A percentile compares a stretch with the other conserved stretches of the same genome.
phyloP scores from a whole-genome alignment of 1,284 basidiomycete species.

The Pascua guehoae region DNA sequence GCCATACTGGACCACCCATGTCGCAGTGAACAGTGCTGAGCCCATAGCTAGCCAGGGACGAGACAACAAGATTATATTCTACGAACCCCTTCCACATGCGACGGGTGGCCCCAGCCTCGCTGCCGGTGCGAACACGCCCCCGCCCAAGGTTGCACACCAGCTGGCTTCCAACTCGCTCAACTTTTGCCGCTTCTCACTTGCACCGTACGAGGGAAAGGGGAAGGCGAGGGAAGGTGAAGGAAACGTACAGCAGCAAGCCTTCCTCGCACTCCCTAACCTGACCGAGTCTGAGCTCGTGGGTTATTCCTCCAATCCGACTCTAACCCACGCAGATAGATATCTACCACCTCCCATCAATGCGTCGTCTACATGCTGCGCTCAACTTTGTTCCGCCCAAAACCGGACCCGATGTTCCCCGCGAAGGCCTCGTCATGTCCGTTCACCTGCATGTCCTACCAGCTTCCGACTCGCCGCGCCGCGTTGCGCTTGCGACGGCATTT shows the following conservation, averaged over 20 bases:
- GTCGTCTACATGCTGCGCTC: slow-evolving; percentile 68
- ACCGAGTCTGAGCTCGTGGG: slow-evolving; percentile 77
- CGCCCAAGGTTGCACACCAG: slow-evolving; percentile 59
- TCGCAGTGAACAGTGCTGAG: slow-evolving; percentile 40
- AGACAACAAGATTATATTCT: slow-evolving; percentile 59
- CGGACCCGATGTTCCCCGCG: background rate
- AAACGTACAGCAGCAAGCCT: slow-evolving; percentile 43
- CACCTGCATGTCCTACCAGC: slow-evolving; percentile 56
- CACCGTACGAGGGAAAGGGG: slow-evolving; percentile 28
- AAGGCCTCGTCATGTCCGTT: slow-evolving; percentile 81
- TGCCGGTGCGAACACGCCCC: slow-evolving; percentile 22
- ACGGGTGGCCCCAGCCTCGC: slow-evolving; percentile 58
- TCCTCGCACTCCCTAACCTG: slow-evolving; percentile 77
- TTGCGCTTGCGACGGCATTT: slow-evolving; percentile 67
- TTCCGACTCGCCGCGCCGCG: background rate
- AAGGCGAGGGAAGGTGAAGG: slow-evolving; percentile 16
- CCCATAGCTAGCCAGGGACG: slow-evolving; percentile 60
- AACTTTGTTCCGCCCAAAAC: slow-evolving; percentile 18
- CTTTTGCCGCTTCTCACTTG: slow-evolving; percentile 74
- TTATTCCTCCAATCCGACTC: background rate
- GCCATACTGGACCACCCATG: background rate
- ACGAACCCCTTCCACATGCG: slow-evolving; percentile 23
- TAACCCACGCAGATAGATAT: slow-evolving; percentile 54
- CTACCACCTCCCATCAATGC: slow-evolving; percentile 63
- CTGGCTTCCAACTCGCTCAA: slow-evolving; percentile 85